Evolutionary conservation across 345 rosid species (phyloP), one percentile per base, ranked within the genome.

Genomic region (Eucalyptus erythrocorys): DNA sequence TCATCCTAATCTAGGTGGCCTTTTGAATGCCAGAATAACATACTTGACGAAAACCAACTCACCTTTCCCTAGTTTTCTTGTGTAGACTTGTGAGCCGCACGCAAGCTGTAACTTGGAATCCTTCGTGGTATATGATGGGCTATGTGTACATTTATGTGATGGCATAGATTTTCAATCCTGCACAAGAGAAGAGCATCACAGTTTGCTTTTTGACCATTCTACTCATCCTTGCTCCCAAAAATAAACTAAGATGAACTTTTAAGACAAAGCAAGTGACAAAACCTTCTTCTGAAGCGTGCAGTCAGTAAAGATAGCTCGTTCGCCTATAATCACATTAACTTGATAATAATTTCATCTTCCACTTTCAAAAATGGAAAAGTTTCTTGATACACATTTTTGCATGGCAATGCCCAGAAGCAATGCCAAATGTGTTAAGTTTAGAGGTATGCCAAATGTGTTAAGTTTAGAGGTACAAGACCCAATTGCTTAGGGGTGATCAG

Each of bases 51-150:
- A 40, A 51, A 50, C 57, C 34, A 37, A 55, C 89, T 14, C 92
- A 95, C 99, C 97, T 94, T 94, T 88, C 98, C 98, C 99, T 99
- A 97, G 71, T 96, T 96, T 93, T 95, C 93, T 92, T 95, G 98
- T 89, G 95, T 93, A 86, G 98, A 96, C 80, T 92, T 87, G 47
- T 96, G 98, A 89, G 99, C 99, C 86, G 93, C 94, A 42, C 92
- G 93, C 79, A 96, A 94, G 89, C 93, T 96, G 90, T 96, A 97
- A 89, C 98, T 96, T 1, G 98, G 97, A 92, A 97, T 97, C 90
- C 96, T 95, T 16, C 96, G 89, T 79, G 96, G 92, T 61, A 96
- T 87, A 80, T 51, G 99, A 89, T 96, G 99, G 0, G 98, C 95
- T 45, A 96, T 94, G 92, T 97, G 99, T 26, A 96, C 96, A 79